Evolutionary conservation across 257 asterid genomes (phyloP).

Genomic region (Solanum etuberosum): DNA sequence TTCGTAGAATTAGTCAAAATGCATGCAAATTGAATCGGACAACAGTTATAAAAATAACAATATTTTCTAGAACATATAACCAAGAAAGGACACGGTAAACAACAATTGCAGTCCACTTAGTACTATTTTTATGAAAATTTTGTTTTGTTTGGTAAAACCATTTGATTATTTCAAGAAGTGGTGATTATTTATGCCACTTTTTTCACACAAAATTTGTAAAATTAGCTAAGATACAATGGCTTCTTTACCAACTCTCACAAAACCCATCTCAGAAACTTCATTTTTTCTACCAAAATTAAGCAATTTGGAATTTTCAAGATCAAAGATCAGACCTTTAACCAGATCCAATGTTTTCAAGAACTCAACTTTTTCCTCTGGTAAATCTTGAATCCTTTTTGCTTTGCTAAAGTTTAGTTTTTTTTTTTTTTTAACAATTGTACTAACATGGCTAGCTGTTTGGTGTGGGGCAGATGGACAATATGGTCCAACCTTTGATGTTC

Average conservation of each 20-base stretch:
- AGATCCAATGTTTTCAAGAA: slow-evolving; percentile 17
- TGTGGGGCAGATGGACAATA: slow-evolving; percentile 24
- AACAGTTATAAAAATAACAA: too few species aligned
- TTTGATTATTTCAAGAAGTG: background rate
- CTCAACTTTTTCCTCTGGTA: slow-evolving; percentile 44
- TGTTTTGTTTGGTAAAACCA: background rate
- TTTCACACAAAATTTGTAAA: background rate
- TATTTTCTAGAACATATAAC: background rate
- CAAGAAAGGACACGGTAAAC: background rate
- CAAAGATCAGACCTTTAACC: slow-evolving; percentile 9
- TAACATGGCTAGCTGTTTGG: background rate
- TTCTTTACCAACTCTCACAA: slow-evolving; percentile 14
- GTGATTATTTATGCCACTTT: background rate
- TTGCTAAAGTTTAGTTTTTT: background rate
- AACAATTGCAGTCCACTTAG: background rate
- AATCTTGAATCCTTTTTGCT: background rate
- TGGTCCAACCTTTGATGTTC: slow-evolving; percentile 27
- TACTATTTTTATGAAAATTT: background rate
- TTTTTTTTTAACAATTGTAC: background rate
- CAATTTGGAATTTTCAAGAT: slow-evolving; percentile 20
- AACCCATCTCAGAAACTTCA: slow-evolving; percentile 30
- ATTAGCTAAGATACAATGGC: slow-evolving; percentile 16
- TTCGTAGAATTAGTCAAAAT: too few species aligned
- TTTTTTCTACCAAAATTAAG: background rate
- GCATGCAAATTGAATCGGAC: accelerated